Conservation (phyloP, 73 alveolate species). For the Urostyla sp. region DNA sequence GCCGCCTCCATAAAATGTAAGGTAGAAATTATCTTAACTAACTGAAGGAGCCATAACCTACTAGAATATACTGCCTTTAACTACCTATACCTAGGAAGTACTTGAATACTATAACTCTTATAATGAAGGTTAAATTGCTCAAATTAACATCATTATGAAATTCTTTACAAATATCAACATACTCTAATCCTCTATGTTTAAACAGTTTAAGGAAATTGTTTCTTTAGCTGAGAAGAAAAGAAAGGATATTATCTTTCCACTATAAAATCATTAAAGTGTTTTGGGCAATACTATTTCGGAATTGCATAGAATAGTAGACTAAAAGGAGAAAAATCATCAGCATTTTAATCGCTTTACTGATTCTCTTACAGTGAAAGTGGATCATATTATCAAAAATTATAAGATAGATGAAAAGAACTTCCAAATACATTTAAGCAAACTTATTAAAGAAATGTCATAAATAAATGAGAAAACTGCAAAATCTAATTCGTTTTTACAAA, state of each 20-base stretch:
- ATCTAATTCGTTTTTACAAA: not conserved
- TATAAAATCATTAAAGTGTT: constrained; percentile 41
- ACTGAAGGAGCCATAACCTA: constrained; percentile 42
- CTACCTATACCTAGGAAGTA: constrained; percentile 29
- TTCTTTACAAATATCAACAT: too few relatives aligned
- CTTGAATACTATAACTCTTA: constrained; percentile 19
- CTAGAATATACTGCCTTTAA: not conserved
- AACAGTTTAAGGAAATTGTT: constrained; percentile 8
- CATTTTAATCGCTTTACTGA: constrained; percentile 27
- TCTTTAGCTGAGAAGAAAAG: constrained; percentile 23
- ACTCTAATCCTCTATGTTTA: too few relatives aligned
- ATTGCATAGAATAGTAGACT: constrained; percentile 17
- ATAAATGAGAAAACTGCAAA: constrained; percentile 31
- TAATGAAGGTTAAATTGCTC: too few relatives aligned
- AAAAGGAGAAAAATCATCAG: constrained; percentile 36
- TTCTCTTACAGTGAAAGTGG: constrained; percentile 8
- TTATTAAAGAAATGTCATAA: constrained; percentile 1
- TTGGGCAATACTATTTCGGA: constrained; percentile 34
- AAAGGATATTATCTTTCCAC: too few relatives aligned
- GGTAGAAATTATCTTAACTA: constrained; percentile 2
- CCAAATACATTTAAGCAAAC: not conserved
- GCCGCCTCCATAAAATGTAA: constrained; percentile 3
- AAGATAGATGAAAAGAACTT: constrained; percentile 43
- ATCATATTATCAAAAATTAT: constrained; percentile 10
- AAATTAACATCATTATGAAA: too few relatives aligned